Evolutionary conservation across 1,284 basidiomycete species (phyloP).

Genomic region (Ustilago xerochloae): DNA sequence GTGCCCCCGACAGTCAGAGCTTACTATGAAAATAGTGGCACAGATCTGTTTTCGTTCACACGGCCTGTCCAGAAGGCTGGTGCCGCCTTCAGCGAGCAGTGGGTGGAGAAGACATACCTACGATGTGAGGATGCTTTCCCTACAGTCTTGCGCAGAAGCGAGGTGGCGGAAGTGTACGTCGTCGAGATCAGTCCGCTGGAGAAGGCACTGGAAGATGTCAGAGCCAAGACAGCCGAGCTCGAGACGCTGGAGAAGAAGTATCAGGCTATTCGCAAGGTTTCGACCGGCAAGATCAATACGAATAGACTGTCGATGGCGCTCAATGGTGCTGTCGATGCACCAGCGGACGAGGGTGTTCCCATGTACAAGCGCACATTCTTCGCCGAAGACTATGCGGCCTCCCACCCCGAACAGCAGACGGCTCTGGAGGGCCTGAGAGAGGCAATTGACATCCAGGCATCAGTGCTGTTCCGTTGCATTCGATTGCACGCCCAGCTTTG

Average conservation of each 20-base stretch:
- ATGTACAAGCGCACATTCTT: constrained; percentile 75
- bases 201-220: constrained; percentile 83
- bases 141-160: constrained; percentile 87
- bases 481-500: constrained; percentile 84
- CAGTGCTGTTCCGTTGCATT: constrained; percentile 83
- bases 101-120: constrained; percentile 79
- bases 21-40: constrained; percentile 82
- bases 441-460: constrained; percentile 80
- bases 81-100: constrained; percentile 68
- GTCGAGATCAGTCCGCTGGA: constrained; percentile 88
- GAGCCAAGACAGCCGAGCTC: constrained; percentile 81
- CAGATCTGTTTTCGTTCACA: constrained; percentile 73
- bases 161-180: constrained; percentile 80
- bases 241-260: constrained; percentile 78
- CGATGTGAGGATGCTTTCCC: constrained; percentile 84
- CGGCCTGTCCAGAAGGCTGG: constrained; percentile 68
- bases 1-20: constrained; percentile 81
- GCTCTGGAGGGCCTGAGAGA: constrained; percentile 78
- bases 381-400: constrained; percentile 75
- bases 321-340: constrained; percentile 87
- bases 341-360: constrained; percentile 79
- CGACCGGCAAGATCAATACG: constrained; percentile 74
- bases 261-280: constrained; percentile 79
- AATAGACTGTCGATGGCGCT: constrained; percentile 87
- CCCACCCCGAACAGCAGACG: constrained; percentile 78